A percentile compares a stretch with the other conserved stretches of the same genome.
phyloP scores from a whole-genome alignment of 2,329 filamentous ascomycete species.

The Aspergillus aculeatus region DNA sequence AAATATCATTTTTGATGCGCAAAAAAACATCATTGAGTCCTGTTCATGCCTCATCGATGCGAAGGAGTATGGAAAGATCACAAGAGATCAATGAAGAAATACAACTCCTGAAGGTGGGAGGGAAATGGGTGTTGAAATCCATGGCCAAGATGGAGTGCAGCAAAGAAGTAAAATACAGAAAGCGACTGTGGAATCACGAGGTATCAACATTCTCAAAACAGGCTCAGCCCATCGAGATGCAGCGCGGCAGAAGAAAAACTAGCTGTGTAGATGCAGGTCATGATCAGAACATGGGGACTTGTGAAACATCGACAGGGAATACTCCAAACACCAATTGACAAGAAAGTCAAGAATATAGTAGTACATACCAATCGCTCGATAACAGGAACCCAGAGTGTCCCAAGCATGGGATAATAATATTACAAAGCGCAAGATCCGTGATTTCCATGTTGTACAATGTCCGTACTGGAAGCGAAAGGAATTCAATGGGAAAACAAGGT shows the following conservation, averaged over 20 bases:
- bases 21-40: background rate
- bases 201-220: conserved; percentile 1
- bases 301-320: background rate
- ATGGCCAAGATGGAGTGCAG: background rate
- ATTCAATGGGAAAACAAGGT: conserved; percentile 10
- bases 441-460: conserved; percentile 8
- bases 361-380: conserved; percentile 16
- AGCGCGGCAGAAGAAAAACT: conserved; percentile 5
- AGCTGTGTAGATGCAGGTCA: conserved; percentile 8
- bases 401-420: conserved; percentile 20
- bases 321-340: background rate
- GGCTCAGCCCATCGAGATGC: conserved; percentile 7
- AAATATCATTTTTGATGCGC: background rate
- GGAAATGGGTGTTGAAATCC: background rate
- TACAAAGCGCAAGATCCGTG: conserved; percentile 16
- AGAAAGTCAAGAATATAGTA: conserved; percentile 8
- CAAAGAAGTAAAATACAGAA: background rate
- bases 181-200: background rate
- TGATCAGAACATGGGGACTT: conserved; percentile 1
- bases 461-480: conserved; percentile 1
- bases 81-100: background rate
- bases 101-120: background rate
- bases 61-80: background rate
- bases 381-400: conserved; percentile 7
- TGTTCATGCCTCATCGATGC: background rate